phyloP scores from a whole-genome alignment of 345 rosid genomes.

The Streptanthus diversifolius region DNA sequence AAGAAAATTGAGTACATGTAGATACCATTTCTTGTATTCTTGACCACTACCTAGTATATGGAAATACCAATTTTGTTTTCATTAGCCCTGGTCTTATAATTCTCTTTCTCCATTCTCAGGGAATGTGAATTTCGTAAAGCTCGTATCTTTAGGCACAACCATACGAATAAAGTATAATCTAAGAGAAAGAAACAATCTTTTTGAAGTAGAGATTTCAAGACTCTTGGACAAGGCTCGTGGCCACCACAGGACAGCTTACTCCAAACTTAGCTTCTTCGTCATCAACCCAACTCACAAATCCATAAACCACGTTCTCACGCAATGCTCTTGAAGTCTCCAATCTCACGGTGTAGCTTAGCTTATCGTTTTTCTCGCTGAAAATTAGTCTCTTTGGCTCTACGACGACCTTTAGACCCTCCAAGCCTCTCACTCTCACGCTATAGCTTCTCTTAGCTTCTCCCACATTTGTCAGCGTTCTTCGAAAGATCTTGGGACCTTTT shows the following conservation, averaged over 20 bases:
- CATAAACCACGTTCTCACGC: constrained; percentile 42
- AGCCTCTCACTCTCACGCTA: constrained; percentile 39
- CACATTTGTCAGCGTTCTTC: constrained; percentile 50
- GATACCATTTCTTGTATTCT: background rate
- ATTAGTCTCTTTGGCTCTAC: constrained; percentile 55
- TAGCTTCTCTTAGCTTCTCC: constrained; percentile 43
- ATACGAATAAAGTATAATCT: background rate
- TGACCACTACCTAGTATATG: background rate
- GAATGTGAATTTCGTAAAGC: background rate
- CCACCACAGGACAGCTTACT: constrained; percentile 29
- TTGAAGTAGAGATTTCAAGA: background rate
- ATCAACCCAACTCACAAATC: constrained; percentile 55
- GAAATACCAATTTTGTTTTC: background rate
- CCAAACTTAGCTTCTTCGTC: constrained; percentile 21
- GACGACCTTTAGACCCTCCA: constrained; percentile 45
- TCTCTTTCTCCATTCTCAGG: background rate
- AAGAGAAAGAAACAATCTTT: background rate
- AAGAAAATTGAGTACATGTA: background rate
- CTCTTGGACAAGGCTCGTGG: constrained; percentile 34
- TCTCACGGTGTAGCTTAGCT: constrained; percentile 46
- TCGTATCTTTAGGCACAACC: background rate
- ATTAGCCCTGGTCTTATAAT: background rate
- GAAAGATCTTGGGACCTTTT: constrained; percentile 29
- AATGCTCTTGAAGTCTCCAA: constrained; percentile 45
- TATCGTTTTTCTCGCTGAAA: constrained; percentile 45